These are phyloP conservation scores for Cetraspora pellucida DNA, from an alignment of 192 early-diverging fungal species.

Conservation along the genomic window DNA sequence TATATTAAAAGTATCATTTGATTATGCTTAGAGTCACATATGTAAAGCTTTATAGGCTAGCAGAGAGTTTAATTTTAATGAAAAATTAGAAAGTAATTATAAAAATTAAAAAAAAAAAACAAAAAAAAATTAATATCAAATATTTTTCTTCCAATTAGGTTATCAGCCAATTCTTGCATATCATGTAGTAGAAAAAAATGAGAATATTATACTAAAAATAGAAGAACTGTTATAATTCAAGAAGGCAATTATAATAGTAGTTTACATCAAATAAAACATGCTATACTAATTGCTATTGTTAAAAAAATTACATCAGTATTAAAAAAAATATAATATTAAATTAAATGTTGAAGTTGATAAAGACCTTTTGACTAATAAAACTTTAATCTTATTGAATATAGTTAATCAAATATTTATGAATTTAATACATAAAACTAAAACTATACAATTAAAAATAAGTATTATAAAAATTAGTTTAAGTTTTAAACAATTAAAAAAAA, in stretches of 20 bases:
- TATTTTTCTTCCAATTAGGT: neutral
- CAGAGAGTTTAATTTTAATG: slow-evolving; percentile 7
- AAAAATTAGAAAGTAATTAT: neutral
- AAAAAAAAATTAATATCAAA: neutral
- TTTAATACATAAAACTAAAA: slow-evolving; percentile 15
- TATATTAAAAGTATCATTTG: slow-evolving; percentile 5
- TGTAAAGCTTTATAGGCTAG: neutral
- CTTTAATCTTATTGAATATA: neutral
- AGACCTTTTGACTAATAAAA: slow-evolving; percentile 13
- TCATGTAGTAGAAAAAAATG: slow-evolving; percentile 9
- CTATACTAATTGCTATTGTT: neutral
- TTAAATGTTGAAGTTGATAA: slow-evolving; percentile 15
- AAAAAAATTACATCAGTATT: slow-evolving; percentile 3
- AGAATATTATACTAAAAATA: slow-evolving; percentile 5
- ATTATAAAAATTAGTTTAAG: neutral
- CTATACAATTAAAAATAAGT: slow-evolving; percentile 4
- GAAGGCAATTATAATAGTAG: slow-evolving; percentile 21
- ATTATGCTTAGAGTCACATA: neutral
- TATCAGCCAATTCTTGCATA: neutral
- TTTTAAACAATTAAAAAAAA: too few species aligned
- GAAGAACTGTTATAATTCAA: slow-evolving; percentile 3
- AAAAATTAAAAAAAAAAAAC: neutral
- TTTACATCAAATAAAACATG: neutral
- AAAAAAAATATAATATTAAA: slow-evolving; percentile 8
- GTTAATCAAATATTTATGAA: slow-evolving; percentile 17